Evolutionary conservation across 352 stramenopile genomes (phyloP).

Genomic region (Globisporangium orthogonon): DNA sequence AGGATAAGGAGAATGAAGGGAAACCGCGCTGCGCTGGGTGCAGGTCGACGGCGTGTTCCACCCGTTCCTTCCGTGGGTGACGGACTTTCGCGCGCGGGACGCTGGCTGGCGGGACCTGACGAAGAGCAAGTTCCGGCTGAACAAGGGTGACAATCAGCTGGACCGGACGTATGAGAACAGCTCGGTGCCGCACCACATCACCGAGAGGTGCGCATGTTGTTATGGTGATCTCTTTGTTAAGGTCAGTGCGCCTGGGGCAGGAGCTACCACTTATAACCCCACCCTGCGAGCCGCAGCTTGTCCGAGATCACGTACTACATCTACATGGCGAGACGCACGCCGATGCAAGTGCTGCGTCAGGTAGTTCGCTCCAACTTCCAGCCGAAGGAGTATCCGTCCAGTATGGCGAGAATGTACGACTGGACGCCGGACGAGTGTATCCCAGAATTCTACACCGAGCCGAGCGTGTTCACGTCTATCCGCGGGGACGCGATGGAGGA

Average conservation of each 20-base stretch:
- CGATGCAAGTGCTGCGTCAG: constrained; percentile 71
- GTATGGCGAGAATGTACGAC: constrained; percentile 87
- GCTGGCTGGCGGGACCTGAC: constrained; percentile 84
- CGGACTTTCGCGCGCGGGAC: constrained; percentile 70
- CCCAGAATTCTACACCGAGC: constrained; percentile 91
- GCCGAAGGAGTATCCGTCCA: constrained; percentile 90
- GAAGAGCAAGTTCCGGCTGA: constrained; percentile 93
- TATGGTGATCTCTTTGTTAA: too few species aligned
- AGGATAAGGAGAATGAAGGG: neutral
- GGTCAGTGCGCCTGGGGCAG: too few species aligned
- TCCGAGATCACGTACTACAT: constrained; percentile 96
- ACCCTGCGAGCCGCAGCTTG: constrained; percentile 26
- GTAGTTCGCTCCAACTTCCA: constrained; percentile 92
- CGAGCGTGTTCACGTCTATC: constrained; percentile 79
- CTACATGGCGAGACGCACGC: constrained; percentile 90
- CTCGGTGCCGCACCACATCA: constrained; percentile 90
- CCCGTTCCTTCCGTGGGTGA: constrained; percentile 95
- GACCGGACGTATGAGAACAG: constrained; percentile 88
- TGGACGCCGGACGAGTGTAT: constrained; percentile 97
- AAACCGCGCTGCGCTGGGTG: neutral
- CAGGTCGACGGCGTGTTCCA: constrained; percentile 81
- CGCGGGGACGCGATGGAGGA: constrained; percentile 70
- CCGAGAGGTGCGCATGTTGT: constrained; percentile 61
- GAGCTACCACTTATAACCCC: too few species aligned
- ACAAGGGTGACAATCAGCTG: constrained; percentile 92